Evolutionary conservation across 2,329 filamentous ascomycete species (phyloP).

Genomic region (Metarhizium brunneum): DNA sequence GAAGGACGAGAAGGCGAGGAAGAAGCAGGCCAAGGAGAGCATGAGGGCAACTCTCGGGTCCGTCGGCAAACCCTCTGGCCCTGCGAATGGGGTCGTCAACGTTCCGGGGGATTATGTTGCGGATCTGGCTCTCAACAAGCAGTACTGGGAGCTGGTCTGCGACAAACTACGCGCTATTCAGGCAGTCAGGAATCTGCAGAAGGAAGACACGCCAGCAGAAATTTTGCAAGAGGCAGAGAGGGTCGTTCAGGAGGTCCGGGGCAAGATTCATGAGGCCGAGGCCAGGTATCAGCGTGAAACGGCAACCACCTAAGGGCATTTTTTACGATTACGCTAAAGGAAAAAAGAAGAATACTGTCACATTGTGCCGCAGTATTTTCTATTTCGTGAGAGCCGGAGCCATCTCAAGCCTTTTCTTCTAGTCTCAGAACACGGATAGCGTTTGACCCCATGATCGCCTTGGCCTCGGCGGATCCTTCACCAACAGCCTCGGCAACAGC

Average conservation of each 20-base stretch:
- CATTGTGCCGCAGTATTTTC: background rate
- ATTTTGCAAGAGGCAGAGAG: slow-evolving; percentile 20
- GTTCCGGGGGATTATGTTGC: slow-evolving; percentile 28
- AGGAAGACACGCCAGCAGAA: slow-evolving; percentile 15
- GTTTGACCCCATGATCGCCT: slow-evolving; percentile 51
- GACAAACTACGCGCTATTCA: slow-evolving; percentile 32
- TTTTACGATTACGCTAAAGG: background rate
- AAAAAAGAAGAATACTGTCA: background rate
- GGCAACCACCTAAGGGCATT: slow-evolving; percentile 8
- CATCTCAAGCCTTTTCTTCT: slow-evolving; percentile 9
- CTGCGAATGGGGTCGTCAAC: slow-evolving; percentile 23
- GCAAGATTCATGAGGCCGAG: slow-evolving; percentile 27
- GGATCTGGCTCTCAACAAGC: slow-evolving; percentile 19
- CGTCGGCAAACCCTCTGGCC: slow-evolving; percentile 14
- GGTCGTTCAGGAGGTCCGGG: slow-evolving; percentile 20
- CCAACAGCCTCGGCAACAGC: slow-evolving; percentile 46
- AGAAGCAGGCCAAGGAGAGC: slow-evolving; percentile 26
- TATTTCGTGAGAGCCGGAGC: background rate
- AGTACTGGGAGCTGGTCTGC: slow-evolving; percentile 31
- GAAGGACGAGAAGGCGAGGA: slow-evolving; percentile 30
- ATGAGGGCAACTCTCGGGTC: slow-evolving; percentile 16
- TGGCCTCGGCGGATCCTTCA: slow-evolving; percentile 32
- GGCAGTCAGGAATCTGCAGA: slow-evolving; percentile 21
- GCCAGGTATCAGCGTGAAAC: slow-evolving; percentile 23
- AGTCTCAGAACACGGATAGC: slow-evolving; percentile 42